phyloP scores from a whole-genome alignment of 2,329 filamentous ascomycete genomes.

The Phoma sp. region DNA sequence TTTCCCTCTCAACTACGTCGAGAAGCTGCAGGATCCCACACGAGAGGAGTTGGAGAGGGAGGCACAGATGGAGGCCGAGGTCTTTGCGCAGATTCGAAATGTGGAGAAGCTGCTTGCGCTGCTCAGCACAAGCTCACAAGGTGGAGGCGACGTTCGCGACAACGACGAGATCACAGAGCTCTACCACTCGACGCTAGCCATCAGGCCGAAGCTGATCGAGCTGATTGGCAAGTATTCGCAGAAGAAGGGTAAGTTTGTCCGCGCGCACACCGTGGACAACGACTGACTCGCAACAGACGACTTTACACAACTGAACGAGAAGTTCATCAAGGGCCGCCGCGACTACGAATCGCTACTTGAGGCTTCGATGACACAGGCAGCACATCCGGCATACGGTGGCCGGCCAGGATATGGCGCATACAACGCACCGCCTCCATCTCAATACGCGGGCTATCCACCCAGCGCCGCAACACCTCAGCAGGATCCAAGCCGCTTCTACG shows the following conservation, averaged over 20 bases:
- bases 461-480: constrained; percentile 44
- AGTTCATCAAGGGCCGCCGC: constrained; percentile 97
- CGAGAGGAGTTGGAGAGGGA: constrained; percentile 92
- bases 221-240: constrained; percentile 99
- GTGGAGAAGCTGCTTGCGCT: constrained; percentile 85
- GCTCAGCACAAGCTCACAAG: constrained; percentile 75
- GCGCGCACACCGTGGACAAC: background rate
- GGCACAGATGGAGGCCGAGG: constrained; percentile 89
- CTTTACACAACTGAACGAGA: constrained; percentile 97
- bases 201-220: constrained; percentile 95
- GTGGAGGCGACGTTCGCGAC: constrained; percentile 73
- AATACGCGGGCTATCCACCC: constrained; percentile 43
- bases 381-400: constrained; percentile 77
- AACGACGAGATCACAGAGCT: constrained; percentile 93
- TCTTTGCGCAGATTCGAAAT: constrained; percentile 78
- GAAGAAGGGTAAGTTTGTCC: constrained; percentile 77
- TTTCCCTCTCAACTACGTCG: constrained; percentile 97
- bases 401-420: constrained; percentile 53
- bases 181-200: constrained; percentile 93
- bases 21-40: constrained; percentile 94
- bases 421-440: constrained; percentile 40
- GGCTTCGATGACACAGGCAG: constrained; percentile 94
- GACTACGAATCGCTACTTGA: constrained; percentile 97
- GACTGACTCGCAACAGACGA: constrained; percentile 69
- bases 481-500: constrained; percentile 40